A percentile compares a stretch with the other conserved stretches of the same genome.
These are phyloP conservation scores for Fusarium robinianum DNA, from an alignment of 2,329 filamentous ascomycete species.

Conservation along the genomic window DNA sequence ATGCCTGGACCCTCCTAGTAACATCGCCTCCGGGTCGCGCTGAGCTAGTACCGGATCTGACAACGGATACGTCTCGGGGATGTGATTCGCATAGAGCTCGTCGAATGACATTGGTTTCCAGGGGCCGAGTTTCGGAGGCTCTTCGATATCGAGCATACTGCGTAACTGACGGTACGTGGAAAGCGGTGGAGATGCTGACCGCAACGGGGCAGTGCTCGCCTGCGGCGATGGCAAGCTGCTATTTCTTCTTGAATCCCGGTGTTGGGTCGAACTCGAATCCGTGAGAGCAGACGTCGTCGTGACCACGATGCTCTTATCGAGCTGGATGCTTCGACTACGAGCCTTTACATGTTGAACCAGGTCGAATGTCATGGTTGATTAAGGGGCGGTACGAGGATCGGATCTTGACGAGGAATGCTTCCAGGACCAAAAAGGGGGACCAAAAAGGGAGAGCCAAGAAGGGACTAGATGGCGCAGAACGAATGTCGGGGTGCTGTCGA, in stretches of 20 bases:
- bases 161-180: conserved; percentile 46
- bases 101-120: conserved; percentile 52
- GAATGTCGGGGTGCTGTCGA: conserved; percentile 44
- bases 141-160: conserved; percentile 60
- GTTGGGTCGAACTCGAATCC: conserved; percentile 18
- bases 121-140: conserved; percentile 50
- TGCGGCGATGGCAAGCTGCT: conserved; percentile 37
- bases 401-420: conserved; percentile 34
- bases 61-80: conserved; percentile 22
- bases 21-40: neutral
- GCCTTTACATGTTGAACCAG: conserved; percentile 50
- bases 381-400: conserved; percentile 24
- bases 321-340: conserved; percentile 55
- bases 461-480: conserved; percentile 51
- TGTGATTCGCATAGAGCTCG: conserved; percentile 47
- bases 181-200: conserved; percentile 13
- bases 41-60: conserved; percentile 6
- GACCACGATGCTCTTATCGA: conserved; percentile 43
- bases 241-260: conserved; percentile 40
- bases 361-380: conserved; percentile 47
- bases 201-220: conserved; percentile 12
- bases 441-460: conserved; percentile 50
- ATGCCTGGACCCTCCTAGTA: neutral
- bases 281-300: conserved; percentile 21
- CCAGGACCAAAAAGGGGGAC: conserved; percentile 42